A percentile compares a stretch with the other conserved stretches of the same genome.
These are phyloP conservation scores for Trichosanthes cucumerina DNA, from an alignment of 306 rosid genomes.

Conservation along the genomic window DNA sequence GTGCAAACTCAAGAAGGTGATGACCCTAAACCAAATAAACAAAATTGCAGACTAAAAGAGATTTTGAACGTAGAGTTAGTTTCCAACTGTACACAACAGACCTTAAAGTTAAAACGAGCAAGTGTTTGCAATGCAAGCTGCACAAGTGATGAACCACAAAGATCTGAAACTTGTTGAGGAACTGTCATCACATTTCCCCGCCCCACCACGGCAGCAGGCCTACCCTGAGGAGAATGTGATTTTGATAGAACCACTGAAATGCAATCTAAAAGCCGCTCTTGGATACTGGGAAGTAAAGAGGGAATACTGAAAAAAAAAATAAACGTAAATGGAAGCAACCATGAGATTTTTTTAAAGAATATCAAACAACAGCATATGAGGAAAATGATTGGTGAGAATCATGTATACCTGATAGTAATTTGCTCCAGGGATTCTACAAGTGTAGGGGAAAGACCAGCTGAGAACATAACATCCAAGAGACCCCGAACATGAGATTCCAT, in stretches of 20 bases:
- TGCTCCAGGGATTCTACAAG: constrained; percentile 91
- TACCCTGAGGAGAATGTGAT: constrained; percentile 62
- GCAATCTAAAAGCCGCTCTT: constrained; percentile 83
- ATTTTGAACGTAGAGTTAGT: neutral
- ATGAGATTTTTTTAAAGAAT: constrained; percentile 11
- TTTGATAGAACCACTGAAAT: constrained; percentile 85
- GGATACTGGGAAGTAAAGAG: constrained; percentile 78
- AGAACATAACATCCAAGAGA: constrained; percentile 87
- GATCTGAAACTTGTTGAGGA: constrained; percentile 68
- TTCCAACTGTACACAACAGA: constrained; percentile 12
- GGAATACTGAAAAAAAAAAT: constrained; percentile 57
- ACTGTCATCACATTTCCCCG: constrained; percentile 45
- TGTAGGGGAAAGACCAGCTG: constrained; percentile 77
- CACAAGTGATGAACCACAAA: constrained; percentile 59
- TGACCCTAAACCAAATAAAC: constrained; percentile 57
- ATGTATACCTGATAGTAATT: constrained; percentile 52
- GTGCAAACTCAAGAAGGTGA: constrained; percentile 91
- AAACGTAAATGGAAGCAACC: constrained; percentile 7
- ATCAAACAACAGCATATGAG: constrained; percentile 3
- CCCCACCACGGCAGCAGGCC: constrained; percentile 38
- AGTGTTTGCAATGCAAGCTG: constrained; percentile 96
- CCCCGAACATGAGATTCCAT: constrained; percentile 88
- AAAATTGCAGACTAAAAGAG: neutral
- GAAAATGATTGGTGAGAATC: constrained; percentile 3
- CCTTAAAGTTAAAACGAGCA: constrained; percentile 92